Evolutionary conservation across 345 rosid species (phyloP).

Genomic region (Salix purpurea): DNA sequence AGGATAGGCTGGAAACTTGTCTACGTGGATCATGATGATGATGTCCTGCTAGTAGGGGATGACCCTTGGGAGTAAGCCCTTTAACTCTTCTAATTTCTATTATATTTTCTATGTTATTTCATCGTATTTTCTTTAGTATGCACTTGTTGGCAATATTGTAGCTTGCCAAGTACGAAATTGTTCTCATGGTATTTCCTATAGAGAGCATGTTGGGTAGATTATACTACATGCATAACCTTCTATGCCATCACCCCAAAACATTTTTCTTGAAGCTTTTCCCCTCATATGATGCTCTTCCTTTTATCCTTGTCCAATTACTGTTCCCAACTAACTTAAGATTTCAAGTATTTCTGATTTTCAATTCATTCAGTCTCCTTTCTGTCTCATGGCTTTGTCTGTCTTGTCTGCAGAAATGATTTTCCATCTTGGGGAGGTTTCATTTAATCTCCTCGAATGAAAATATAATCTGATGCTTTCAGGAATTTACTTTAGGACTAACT

Average conservation of each 20-base stretch:
- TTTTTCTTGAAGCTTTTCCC: background rate
- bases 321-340: background rate
- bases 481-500: background rate
- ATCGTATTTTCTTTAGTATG: background rate
- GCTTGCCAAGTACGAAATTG: background rate
- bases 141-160: no score
- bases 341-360: background rate
- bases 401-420: background rate
- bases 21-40: slow-evolving; percentile 69
- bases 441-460: background rate
- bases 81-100: background rate
- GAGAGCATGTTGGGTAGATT: background rate
- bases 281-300: background rate
- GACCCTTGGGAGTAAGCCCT: slow-evolving; percentile 81
- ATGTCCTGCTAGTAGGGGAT: slow-evolving; percentile 71
- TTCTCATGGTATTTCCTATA: background rate
- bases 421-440: background rate
- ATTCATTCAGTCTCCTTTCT: background rate
- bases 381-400: background rate
- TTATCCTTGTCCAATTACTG: background rate
- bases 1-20: slow-evolving; percentile 79
- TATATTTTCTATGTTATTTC: background rate
- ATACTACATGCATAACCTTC: background rate
- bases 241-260: background rate
- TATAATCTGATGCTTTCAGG: background rate